Evolutionary conservation across 306 rosid genomes (phyloP).

Genomic region (Arachis stenosperma): DNA sequence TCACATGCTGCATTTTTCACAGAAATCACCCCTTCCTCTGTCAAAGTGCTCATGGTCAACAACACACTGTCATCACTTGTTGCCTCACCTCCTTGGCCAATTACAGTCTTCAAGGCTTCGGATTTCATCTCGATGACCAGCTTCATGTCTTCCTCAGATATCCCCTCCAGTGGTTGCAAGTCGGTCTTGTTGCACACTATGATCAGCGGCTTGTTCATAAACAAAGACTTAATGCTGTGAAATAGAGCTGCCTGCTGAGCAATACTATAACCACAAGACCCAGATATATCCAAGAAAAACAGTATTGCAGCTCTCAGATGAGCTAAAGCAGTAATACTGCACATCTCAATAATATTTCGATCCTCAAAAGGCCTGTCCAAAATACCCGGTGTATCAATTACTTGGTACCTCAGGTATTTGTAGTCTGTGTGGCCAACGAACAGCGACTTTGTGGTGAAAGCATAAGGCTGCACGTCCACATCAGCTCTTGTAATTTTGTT

Average conservation of each 20-base stretch:
- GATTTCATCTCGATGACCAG: constrained; percentile 78
- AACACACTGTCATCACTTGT: constrained; percentile 59
- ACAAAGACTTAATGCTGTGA: constrained; percentile 69
- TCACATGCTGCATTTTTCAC: constrained; percentile 91
- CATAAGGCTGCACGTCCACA: constrained; percentile 92
- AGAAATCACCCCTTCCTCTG: constrained; percentile 79
- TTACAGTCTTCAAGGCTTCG: constrained; percentile 77
- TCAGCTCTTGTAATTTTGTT: constrained; percentile 92
- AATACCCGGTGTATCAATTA: constrained; percentile 89
- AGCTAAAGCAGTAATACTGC: constrained; percentile 90
- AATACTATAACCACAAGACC: constrained; percentile 87
- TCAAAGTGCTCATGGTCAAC: constrained; percentile 87
- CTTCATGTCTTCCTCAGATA: constrained; percentile 81
- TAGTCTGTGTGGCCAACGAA: constrained; percentile 91
- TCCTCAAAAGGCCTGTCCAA: constrained; percentile 92
- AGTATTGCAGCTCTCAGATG: constrained; percentile 88
- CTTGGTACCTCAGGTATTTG: constrained; percentile 86
- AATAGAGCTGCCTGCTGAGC: constrained; percentile 88
- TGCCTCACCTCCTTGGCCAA: constrained; percentile 82
- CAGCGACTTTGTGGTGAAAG: constrained; percentile 89
- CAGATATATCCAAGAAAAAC: constrained; percentile 88
- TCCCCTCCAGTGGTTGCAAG: constrained; percentile 74
- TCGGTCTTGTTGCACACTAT: constrained; percentile 79
- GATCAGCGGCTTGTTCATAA: constrained; percentile 59
- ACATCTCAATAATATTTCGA: constrained; percentile 92